Percentiles rank a stretch among this genome's conserved stretches.
These are phyloP conservation scores for Didymella pomorum DNA, from an alignment of 2,329 filamentous ascomycete genomes.

Conservation along the genomic window DNA sequence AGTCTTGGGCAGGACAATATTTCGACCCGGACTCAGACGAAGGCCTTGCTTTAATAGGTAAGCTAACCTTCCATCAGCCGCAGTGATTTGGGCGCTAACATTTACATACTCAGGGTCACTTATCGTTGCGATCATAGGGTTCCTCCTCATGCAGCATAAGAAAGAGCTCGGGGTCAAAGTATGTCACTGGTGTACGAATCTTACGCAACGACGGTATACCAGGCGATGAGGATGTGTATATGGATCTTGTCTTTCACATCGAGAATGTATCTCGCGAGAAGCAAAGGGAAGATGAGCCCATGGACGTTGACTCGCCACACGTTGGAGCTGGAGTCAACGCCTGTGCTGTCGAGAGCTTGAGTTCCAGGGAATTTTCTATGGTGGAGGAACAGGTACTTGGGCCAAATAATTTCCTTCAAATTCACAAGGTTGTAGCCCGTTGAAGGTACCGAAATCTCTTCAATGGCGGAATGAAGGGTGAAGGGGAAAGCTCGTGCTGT, in stretches of 20 bases:
- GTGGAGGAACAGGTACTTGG: neutral
- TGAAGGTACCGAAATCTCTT: neutral
- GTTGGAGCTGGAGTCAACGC: neutral
- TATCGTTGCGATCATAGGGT: conserved; percentile 25
- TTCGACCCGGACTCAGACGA: conserved; percentile 25
- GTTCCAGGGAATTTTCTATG: neutral
- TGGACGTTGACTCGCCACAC: neutral
- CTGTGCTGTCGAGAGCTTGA: neutral
- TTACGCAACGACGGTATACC: neutral
- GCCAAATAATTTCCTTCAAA: neutral
- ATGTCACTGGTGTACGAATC: conserved; percentile 11
- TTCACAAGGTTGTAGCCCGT: neutral
- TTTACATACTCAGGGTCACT: conserved; percentile 19
- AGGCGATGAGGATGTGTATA: neutral
- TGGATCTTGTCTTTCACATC: conserved; percentile 10
- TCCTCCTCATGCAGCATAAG: conserved; percentile 28
- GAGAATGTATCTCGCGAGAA: neutral
- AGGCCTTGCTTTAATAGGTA: conserved; percentile 23
- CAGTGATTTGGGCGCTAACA: no score
- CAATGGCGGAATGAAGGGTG: neutral
- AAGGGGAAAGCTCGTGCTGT: neutral
- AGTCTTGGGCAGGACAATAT: conserved; percentile 27
- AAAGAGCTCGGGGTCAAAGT: conserved; percentile 28
- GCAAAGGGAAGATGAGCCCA: neutral
- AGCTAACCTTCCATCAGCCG: no score